Evolutionary conservation across 306 rosid species (phyloP).

Genomic region (Acacia melanoxylon): DNA sequence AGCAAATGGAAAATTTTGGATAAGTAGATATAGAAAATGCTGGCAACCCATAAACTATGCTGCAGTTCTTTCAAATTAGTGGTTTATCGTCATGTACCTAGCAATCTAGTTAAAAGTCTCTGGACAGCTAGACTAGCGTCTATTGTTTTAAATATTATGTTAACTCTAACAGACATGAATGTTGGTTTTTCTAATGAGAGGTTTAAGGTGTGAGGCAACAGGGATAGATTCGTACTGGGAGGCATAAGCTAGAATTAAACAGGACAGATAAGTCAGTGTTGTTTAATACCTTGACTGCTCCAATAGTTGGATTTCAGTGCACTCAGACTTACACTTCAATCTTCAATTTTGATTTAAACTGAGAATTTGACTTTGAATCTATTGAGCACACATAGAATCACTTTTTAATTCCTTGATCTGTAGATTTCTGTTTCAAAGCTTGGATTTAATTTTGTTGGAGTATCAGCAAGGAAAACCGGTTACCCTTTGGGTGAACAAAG

Average conservation of each 20-base stretch:
- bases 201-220: neutral
- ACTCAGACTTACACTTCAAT: neutral
- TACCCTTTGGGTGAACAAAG: constrained; percentile 97
- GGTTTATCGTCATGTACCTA: neutral
- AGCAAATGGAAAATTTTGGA: neutral
- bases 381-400: neutral
- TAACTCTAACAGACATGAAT: neutral
- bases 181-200: neutral
- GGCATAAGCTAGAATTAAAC: neutral
- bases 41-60: neutral
- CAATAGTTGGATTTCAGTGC: neutral
- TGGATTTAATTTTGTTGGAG: constrained; percentile 48
- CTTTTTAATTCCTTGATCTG: neutral
- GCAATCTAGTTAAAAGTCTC: neutral
- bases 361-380: neutral
- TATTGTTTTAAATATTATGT: neutral
- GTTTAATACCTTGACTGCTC: neutral
- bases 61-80: neutral
- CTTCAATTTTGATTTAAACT: neutral
- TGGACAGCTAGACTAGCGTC: neutral
- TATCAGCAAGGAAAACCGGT: constrained; percentile 65
- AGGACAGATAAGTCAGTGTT: neutral
- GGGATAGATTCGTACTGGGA: neutral
- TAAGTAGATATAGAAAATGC: neutral
- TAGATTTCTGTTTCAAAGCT: neutral